Percentiles rank a stretch among this genome's conserved stretches.
These are phyloP conservation scores for Fusarium verticillioides DNA, from an alignment of 2,329 filamentous ascomycete species.

Conservation along the genomic window DNA sequence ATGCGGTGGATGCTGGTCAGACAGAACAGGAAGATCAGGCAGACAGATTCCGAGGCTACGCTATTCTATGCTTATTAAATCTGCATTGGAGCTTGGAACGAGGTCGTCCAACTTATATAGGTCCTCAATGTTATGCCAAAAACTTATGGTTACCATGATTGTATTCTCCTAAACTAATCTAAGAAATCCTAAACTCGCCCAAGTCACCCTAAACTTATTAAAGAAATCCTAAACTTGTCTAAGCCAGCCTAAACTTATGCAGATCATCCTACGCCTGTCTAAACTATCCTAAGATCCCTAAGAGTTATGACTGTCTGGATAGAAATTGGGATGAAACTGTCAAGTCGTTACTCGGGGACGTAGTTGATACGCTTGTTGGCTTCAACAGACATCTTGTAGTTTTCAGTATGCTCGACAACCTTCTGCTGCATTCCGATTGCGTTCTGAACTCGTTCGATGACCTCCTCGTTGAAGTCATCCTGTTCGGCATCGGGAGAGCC, in stretches of 20 bases:
- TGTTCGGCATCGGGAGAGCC: background rate
- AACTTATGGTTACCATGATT: background rate
- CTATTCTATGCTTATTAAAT: conserved; percentile 39
- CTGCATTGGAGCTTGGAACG: background rate
- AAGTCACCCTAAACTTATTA: background rate
- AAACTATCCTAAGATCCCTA: background rate
- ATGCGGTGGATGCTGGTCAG: conserved; percentile 44
- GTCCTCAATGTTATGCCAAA: background rate
- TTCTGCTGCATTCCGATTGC: background rate
- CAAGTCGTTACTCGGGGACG: background rate
- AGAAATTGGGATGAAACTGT: background rate
- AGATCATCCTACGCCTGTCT: background rate
- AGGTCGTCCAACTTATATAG: background rate
- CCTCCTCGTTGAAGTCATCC: background rate
- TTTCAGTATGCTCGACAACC: background rate
- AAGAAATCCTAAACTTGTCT: background rate
- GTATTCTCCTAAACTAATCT: background rate
- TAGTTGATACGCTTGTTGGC: background rate
- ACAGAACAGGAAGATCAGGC: conserved; percentile 43
- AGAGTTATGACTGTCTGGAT: background rate
- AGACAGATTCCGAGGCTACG: conserved; percentile 37
- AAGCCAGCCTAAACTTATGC: background rate
- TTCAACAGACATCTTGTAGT: background rate
- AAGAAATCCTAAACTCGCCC: too few relatives aligned
- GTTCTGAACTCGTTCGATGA: background rate